A percentile compares a stretch with the other conserved stretches of the same genome.
These are phyloP conservation scores for Lentinula guzmanii DNA, from an alignment of 768 basidiomycete genomes.

Conservation along the genomic window DNA sequence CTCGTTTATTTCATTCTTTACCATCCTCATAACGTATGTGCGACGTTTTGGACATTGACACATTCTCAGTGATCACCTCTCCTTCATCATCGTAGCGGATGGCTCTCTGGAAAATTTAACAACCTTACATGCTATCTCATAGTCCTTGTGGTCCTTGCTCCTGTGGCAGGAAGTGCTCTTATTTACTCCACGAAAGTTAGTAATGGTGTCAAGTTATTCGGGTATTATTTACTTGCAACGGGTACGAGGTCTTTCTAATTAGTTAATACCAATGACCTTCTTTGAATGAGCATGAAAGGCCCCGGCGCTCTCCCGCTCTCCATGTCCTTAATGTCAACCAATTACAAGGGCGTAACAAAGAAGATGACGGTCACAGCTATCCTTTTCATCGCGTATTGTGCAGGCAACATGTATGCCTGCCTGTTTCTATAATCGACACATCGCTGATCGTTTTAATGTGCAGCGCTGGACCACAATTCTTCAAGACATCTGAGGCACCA, in stretches of 20 bases:
- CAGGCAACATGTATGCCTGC: background rate
- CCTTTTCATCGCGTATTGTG: background rate
- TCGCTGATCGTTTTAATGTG: background rate
- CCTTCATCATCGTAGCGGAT: background rate
- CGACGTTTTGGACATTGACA: background rate
- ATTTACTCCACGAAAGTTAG: background rate
- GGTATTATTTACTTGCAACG: background rate
- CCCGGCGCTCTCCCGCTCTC: background rate
- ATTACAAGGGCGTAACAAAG: conserved; percentile 2
- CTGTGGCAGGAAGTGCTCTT: background rate
- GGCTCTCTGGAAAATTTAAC: background rate
- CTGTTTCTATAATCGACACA: background rate
- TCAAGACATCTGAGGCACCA: background rate
- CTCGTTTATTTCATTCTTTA: background rate
- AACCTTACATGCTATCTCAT: conserved; percentile 1
- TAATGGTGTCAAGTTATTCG: background rate
- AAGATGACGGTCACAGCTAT: background rate
- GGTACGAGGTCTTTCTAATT: background rate
- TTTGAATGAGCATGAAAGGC: background rate
- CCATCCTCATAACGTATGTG: background rate
- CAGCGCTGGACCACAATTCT: background rate
- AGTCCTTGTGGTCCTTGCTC: background rate
- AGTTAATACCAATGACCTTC: no score
- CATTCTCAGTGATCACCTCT: background rate
- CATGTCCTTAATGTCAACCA: background rate